A percentile compares a stretch with the other conserved stretches of the same genome.
These are phyloP conservation scores for Dothistroma pini DNA, from an alignment of 2,329 filamentous ascomycete genomes.

Conservation along the genomic window DNA sequence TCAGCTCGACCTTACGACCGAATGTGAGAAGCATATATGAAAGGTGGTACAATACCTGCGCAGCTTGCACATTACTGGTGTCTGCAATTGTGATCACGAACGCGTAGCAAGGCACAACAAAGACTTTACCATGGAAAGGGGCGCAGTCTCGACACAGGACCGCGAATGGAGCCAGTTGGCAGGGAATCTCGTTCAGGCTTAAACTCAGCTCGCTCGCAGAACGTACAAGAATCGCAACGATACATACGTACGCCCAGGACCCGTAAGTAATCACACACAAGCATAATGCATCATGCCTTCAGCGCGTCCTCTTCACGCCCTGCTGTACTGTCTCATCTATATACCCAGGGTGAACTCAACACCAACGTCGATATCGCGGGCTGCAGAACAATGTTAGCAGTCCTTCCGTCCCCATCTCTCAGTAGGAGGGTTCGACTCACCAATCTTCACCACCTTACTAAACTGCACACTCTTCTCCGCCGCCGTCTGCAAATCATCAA, in stretches of 20 bases:
- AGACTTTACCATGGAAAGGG: neutral
- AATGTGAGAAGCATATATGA: too few species aligned
- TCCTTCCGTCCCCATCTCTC: slow-evolving; percentile 6
- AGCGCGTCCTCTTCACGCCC: neutral
- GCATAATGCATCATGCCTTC: neutral
- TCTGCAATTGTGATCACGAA: too few species aligned
- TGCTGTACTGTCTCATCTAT: slow-evolving; percentile 48
- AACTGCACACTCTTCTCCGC: slow-evolving; percentile 99
- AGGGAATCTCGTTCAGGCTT: neutral
- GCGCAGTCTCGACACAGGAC: too few species aligned
- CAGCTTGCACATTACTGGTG: too few species aligned
- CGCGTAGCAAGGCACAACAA: too few species aligned
- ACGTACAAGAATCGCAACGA: neutral
- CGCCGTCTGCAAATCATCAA: slow-evolving; percentile 94
- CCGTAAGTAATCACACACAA: slow-evolving; percentile 3
- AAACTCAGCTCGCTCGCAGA: neutral
- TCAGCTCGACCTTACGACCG: too few species aligned
- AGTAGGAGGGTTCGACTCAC: slow-evolving; percentile 49
- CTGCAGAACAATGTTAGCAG: slow-evolving; percentile 43
- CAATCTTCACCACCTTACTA: slow-evolving; percentile 99
- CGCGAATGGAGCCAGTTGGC: too few species aligned
- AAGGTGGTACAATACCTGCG: too few species aligned
- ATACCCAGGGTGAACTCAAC: slow-evolving; percentile 95
- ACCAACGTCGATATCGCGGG: slow-evolving; percentile 93
- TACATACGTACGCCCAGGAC: neutral